Conservation (phyloP, 345 rosid species). For the Acer negundo region DNA sequence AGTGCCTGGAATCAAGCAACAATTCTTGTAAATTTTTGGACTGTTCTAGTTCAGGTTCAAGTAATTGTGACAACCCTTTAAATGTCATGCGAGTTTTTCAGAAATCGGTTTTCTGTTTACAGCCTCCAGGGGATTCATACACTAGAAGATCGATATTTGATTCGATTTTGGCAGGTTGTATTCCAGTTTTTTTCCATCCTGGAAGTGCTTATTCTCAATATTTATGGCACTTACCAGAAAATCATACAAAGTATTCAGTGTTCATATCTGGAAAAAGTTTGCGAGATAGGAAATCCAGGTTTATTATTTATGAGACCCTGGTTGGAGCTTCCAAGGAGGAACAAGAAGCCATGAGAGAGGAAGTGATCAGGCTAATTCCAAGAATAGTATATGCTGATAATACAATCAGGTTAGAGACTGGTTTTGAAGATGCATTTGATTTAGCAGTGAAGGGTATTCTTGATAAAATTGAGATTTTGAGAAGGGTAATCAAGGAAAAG, state of each 20-base stretch:
- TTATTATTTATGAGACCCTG: conserved; percentile 17
- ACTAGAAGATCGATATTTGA: conserved; percentile 35
- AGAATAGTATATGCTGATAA: conserved; percentile 20
- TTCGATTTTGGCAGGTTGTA: conserved; percentile 34
- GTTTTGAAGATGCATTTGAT: conserved; percentile 39
- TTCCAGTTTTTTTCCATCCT: conserved; percentile 37
- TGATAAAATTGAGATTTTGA: conserved; percentile 6
- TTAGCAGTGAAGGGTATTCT: conserved; percentile 30
- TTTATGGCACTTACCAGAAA: conserved; percentile 30
- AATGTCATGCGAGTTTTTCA: conserved; percentile 21
- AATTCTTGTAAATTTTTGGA: conserved; percentile 24
- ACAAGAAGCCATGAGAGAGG: conserved; percentile 19
- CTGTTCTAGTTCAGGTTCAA: not conserved
- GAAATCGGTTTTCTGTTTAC: conserved; percentile 29
- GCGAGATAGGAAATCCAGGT: not conserved
- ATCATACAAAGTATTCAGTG: conserved; percentile 26
- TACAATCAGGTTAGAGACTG: not conserved
- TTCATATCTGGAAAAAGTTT: conserved; percentile 19
- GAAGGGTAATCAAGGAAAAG: not conserved
- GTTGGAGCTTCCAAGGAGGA: conserved; percentile 12
- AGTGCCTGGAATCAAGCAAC: conserved; percentile 18
- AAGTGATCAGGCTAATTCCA: conserved; percentile 34
- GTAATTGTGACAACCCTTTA: conserved; percentile 21
- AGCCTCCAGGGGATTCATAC: conserved; percentile 32
- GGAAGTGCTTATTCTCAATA: conserved; percentile 32